Conservation (phyloP, 306 rosid species). For the Begonia loranthoides region DNA sequence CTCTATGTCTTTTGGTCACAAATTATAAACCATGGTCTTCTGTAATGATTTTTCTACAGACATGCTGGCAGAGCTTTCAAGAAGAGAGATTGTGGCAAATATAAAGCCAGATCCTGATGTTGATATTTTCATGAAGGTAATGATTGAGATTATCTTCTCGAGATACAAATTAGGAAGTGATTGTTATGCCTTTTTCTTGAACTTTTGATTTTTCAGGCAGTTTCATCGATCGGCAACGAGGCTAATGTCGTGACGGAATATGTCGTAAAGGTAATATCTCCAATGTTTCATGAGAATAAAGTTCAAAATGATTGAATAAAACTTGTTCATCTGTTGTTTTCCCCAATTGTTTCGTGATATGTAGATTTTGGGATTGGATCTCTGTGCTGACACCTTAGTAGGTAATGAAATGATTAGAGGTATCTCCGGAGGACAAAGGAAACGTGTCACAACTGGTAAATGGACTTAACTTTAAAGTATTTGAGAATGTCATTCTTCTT, state of each 20-base stretch:
- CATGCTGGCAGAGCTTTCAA: not conserved
- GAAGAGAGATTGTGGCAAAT: conserved; percentile 1
- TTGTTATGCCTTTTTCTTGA: not conserved
- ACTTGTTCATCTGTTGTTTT: too few species aligned
- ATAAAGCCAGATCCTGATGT: not conserved
- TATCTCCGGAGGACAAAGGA: conserved; percentile 40
- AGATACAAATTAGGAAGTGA: not conserved
- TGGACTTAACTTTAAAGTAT: not conserved
- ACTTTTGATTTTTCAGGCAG: conserved; percentile 15
- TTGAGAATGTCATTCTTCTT: not conserved
- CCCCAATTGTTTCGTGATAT: not conserved
- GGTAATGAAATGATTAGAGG: conserved; percentile 33
- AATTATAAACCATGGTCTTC: not conserved
- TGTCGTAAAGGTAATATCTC: conserved; percentile 19
- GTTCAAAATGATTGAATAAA: too few species aligned
- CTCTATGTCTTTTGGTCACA: not conserved
- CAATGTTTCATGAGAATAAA: too few species aligned
- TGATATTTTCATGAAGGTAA: conserved; percentile 2
- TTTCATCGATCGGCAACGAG: conserved; percentile 20
- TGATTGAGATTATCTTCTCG: not conserved
- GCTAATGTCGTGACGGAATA: conserved; percentile 25
- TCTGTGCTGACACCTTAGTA: conserved; percentile 29
- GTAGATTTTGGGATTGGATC: conserved; percentile 33
- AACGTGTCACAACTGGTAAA: conserved; percentile 40
- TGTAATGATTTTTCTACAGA: not conserved